phyloP scores from a whole-genome alignment of 495 filamentous ascomycete species.

The Friedmanniomyces simplex region DNA sequence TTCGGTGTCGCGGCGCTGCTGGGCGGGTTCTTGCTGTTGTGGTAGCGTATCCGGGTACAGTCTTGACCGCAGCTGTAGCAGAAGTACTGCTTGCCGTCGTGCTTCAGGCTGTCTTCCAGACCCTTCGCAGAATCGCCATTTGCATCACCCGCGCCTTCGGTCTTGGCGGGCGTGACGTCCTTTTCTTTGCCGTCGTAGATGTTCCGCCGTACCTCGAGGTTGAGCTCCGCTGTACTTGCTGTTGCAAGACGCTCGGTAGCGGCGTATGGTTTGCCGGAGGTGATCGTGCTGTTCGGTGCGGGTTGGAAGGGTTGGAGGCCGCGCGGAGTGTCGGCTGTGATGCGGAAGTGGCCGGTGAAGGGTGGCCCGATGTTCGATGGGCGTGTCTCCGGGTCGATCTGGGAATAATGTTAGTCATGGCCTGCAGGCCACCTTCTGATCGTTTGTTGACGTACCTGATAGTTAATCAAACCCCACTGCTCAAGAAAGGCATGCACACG shows the following conservation, averaged over 20 bases:
- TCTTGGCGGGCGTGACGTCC: slow-evolving; percentile 47
- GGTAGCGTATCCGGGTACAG: slow-evolving; percentile 85
- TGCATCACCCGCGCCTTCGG: slow-evolving; percentile 31
- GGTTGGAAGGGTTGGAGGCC: slow-evolving; percentile 93
- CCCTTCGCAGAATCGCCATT: slow-evolving; percentile 45
- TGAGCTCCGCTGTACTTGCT: slow-evolving; percentile 64
- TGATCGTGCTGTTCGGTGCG: slow-evolving; percentile 60
- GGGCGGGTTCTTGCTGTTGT: slow-evolving; percentile 50
- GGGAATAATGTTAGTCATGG: slow-evolving; percentile 9
- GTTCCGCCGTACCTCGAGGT: slow-evolving; percentile 83
- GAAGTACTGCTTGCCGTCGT: slow-evolving; percentile 60
- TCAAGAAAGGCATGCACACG: slow-evolving; percentile 96
- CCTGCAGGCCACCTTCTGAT: background rate
- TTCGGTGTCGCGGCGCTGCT: slow-evolving; percentile 34
- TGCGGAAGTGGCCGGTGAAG: slow-evolving; percentile 92
- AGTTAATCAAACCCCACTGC: slow-evolving; percentile 98
- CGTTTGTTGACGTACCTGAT: slow-evolving; percentile 60
- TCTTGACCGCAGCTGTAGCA: slow-evolving; percentile 89
- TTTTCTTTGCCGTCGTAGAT: slow-evolving; percentile 91
- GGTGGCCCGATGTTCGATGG: slow-evolving; percentile 94
- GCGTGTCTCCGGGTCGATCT: slow-evolving; percentile 93
- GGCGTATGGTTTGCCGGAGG: slow-evolving; percentile 60
- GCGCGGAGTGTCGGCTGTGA: slow-evolving; percentile 87
- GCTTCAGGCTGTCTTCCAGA: slow-evolving; percentile 48
- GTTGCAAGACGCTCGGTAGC: slow-evolving; percentile 68